Conservation (phyloP, 2,329 filamentous ascomycete species). For the Exophiala lecanii-corni region DNA sequence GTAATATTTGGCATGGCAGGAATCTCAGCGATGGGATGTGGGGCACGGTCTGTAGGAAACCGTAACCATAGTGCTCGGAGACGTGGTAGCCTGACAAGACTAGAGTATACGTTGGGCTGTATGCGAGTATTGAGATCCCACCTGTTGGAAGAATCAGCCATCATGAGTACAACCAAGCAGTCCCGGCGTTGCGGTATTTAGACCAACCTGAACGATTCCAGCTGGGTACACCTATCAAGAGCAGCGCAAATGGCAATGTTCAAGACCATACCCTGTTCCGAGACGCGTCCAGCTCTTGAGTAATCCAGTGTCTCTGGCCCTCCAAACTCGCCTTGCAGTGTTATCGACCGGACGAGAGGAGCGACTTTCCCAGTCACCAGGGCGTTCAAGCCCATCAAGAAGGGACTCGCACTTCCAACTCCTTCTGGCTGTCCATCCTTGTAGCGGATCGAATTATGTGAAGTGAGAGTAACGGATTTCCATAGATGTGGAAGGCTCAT, state of each 20-base stretch:
- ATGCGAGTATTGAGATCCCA: slow-evolving; percentile 61
- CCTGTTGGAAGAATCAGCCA: too few species aligned
- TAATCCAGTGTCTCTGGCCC: slow-evolving; percentile 54
- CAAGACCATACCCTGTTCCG: slow-evolving; percentile 61
- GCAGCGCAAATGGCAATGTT: slow-evolving; percentile 57
- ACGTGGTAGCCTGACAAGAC: slow-evolving; percentile 46
- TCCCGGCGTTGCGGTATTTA: neutral
- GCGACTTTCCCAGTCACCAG: slow-evolving; percentile 54
- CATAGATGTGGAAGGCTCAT: slow-evolving; percentile 61
- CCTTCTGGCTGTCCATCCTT: slow-evolving; percentile 54
- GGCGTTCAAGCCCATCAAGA: slow-evolving; percentile 59
- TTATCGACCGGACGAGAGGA: slow-evolving; percentile 49
- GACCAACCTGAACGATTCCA: slow-evolving; percentile 46
- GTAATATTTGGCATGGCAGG: slow-evolving; percentile 54
- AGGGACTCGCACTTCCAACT: slow-evolving; percentile 58
- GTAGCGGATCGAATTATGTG: slow-evolving; percentile 57
- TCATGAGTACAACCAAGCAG: too few species aligned
- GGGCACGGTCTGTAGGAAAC: slow-evolving; percentile 53
- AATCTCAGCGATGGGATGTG: slow-evolving; percentile 53
- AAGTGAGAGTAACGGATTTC: slow-evolving; percentile 51
- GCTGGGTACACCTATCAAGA: slow-evolving; percentile 53
- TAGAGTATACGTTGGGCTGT: slow-evolving; percentile 54
- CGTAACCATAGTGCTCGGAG: slow-evolving; percentile 52
- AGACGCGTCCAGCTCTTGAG: slow-evolving; percentile 53
- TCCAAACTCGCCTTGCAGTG: slow-evolving; percentile 51